Conservation (phyloP, 768 basidiomycete genomes). For the Naematelia aurantialba region DNA sequence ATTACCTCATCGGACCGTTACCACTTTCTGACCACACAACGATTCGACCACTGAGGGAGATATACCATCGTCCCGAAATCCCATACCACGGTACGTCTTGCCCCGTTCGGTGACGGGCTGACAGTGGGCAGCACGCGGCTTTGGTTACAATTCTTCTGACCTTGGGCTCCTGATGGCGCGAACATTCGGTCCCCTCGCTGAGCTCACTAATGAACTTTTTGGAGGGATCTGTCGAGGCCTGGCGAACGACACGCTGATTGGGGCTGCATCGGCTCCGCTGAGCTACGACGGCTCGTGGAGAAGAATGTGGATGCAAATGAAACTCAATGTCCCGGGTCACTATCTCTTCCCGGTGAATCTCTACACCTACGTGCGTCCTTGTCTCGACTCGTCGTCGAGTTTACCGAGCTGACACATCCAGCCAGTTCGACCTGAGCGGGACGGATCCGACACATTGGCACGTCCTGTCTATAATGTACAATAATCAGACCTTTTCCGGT, state of each 20-base stretch:
- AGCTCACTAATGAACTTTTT: constrained; percentile 55
- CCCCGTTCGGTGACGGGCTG: too few relatives aligned
- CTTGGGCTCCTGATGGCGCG: not conserved
- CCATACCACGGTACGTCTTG: constrained; percentile 55
- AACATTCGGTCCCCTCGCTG: constrained; percentile 6
- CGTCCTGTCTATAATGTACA: constrained; percentile 60
- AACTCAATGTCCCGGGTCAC: not conserved
- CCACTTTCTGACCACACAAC: constrained; percentile 54
- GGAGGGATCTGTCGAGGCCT: constrained; percentile 55
- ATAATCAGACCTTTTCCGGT: constrained; percentile 58
- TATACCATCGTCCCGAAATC: constrained; percentile 44
- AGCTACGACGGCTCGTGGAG: constrained; percentile 63
- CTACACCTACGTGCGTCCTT: constrained; percentile 50
- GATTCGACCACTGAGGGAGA: constrained; percentile 47
- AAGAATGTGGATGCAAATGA: constrained; percentile 25
- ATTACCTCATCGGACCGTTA: constrained; percentile 62
- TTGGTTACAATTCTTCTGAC: constrained; percentile 42
- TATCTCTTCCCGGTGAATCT: constrained; percentile 10
- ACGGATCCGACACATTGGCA: constrained; percentile 59
- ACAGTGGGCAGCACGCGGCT: constrained; percentile 11
- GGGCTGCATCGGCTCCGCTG: constrained; percentile 59
- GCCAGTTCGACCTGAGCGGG: constrained; percentile 60
- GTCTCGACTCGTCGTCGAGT: too few relatives aligned
- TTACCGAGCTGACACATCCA: too few relatives aligned
- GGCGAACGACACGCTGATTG: constrained; percentile 56